Conservation (phyloP, 352 stramenopile species). For the Phytophthora aleatoria region DNA sequence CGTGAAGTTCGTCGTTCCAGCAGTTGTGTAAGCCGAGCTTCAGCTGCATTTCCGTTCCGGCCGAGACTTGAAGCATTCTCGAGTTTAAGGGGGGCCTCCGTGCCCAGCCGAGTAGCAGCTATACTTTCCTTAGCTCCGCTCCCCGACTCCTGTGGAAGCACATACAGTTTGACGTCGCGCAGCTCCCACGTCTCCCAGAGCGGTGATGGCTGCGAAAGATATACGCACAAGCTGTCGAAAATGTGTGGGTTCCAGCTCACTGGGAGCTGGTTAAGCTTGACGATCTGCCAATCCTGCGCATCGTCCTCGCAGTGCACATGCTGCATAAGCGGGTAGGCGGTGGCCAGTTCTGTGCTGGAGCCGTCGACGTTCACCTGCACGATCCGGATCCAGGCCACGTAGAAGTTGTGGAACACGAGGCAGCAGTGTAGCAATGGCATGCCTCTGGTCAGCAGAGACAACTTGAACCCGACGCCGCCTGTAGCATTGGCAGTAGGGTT, state of each 20-base stretch:
- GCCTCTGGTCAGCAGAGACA: conserved; percentile 39
- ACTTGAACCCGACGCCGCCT: conserved; percentile 44
- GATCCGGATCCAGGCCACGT: conserved; percentile 57
- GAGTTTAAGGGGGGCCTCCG: neutral
- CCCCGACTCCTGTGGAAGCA: conserved; percentile 12
- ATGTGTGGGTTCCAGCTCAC: conserved; percentile 36
- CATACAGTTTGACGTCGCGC: conserved; percentile 53
- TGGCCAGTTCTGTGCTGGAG: conserved; percentile 43
- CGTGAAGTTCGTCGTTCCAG: conserved; percentile 20
- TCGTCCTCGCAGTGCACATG: conserved; percentile 69
- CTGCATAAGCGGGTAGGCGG: conserved; percentile 55
- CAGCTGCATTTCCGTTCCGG: conserved; percentile 9
- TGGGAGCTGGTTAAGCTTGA: conserved; percentile 57
- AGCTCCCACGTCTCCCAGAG: conserved; percentile 68
- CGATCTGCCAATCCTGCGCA: conserved; percentile 68
- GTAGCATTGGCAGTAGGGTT: conserved; percentile 28
- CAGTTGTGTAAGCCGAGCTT: conserved; percentile 20
- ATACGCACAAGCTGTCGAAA: conserved; percentile 55
- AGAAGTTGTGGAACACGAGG: conserved; percentile 76
- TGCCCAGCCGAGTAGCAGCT: neutral
- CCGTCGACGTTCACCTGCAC: conserved; percentile 56
- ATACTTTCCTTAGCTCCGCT: neutral
- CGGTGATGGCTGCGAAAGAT: conserved; percentile 61
- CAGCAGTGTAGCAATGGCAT: conserved; percentile 24
- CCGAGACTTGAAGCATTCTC: conserved; percentile 8